Conservation (phyloP, 805 yeast genomes). For the Millerozyma miso region DNA sequence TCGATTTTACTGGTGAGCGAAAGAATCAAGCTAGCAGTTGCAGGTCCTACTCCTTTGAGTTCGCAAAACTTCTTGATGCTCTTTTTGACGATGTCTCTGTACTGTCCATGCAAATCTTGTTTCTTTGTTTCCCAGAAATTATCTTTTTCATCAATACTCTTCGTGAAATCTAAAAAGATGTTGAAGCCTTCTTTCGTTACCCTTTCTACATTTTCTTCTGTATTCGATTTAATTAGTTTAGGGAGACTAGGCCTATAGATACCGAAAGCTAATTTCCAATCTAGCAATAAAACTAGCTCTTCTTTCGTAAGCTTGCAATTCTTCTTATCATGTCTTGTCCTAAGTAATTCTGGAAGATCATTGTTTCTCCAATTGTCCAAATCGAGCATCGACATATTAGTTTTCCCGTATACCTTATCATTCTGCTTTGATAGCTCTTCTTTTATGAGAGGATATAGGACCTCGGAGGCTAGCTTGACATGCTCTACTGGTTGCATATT, state of each 20-base stretch:
- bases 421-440: slow-evolving; percentile 23
- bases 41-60: slow-evolving; percentile 48
- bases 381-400: slow-evolving; percentile 23
- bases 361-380: slow-evolving; percentile 36
- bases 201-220: slow-evolving; percentile 20
- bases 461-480: slow-evolving; percentile 14
- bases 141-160: not conserved
- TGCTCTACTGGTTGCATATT: slow-evolving; percentile 3
- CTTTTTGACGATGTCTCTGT: slow-evolving; percentile 15
- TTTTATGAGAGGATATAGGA: slow-evolving; percentile 24
- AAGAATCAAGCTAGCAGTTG: slow-evolving; percentile 43
- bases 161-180: slow-evolving; percentile 9
- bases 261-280: slow-evolving; percentile 46
- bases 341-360: slow-evolving; percentile 25
- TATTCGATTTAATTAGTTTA: slow-evolving; percentile 38
- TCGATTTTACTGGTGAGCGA: slow-evolving; percentile 26
- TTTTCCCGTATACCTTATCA: slow-evolving; percentile 20
- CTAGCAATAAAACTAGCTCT: slow-evolving; percentile 41
- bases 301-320: slow-evolving; percentile 26
- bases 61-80: slow-evolving; percentile 29
- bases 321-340: slow-evolving; percentile 16
- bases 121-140: slow-evolving; percentile 2
- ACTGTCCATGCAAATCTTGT: slow-evolving; percentile 8
- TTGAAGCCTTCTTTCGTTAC: slow-evolving; percentile 25
- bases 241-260: slow-evolving; percentile 43